These are phyloP conservation scores for Elaphomyces granulatus DNA, from an alignment of 495 filamentous ascomycete species.

Conservation along the genomic window DNA sequence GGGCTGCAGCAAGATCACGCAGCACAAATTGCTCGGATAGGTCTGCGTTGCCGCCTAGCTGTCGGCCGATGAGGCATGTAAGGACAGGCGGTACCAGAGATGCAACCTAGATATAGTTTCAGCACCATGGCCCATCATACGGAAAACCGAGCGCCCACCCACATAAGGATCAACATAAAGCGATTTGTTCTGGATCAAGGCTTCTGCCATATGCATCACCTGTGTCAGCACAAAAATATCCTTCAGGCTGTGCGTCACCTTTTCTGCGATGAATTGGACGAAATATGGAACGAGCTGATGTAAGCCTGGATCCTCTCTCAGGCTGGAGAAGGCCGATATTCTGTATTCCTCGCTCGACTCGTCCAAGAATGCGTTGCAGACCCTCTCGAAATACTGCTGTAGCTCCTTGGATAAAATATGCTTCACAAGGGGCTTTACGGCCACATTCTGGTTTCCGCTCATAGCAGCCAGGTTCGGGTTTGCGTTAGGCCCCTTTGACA, in stretches of 20 bases:
- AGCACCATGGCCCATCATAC: neutral
- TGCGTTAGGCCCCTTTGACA: constrained; percentile 76
- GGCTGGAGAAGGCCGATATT: constrained; percentile 65
- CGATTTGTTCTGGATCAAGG: constrained; percentile 65
- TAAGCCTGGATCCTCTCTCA: constrained; percentile 74
- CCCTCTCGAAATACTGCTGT: constrained; percentile 92
- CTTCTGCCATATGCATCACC: constrained; percentile 76
- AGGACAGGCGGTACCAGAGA: constrained; percentile 76
- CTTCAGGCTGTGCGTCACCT: constrained; percentile 81
- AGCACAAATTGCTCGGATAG: constrained; percentile 59
- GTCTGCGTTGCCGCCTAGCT: constrained; percentile 45
- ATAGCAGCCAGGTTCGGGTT: constrained; percentile 71
- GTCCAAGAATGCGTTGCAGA: constrained; percentile 72
- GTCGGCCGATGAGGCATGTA: constrained; percentile 79
- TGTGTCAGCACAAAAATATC: constrained; percentile 74
- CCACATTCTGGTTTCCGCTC: constrained; percentile 64
- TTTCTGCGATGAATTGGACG: constrained; percentile 82
- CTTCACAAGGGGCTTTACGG: constrained; percentile 81
- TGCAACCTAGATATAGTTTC: constrained; percentile 31
- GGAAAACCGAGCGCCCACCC: constrained; percentile 11
- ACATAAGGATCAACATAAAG: constrained; percentile 87
- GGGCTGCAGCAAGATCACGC: constrained; percentile 66
- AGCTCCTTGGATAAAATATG: constrained; percentile 91
- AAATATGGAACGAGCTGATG: constrained; percentile 96
- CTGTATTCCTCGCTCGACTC: constrained; percentile 72